Conservation (phyloP, 129 eudicot genomes). For the Silybum marianum region DNA sequence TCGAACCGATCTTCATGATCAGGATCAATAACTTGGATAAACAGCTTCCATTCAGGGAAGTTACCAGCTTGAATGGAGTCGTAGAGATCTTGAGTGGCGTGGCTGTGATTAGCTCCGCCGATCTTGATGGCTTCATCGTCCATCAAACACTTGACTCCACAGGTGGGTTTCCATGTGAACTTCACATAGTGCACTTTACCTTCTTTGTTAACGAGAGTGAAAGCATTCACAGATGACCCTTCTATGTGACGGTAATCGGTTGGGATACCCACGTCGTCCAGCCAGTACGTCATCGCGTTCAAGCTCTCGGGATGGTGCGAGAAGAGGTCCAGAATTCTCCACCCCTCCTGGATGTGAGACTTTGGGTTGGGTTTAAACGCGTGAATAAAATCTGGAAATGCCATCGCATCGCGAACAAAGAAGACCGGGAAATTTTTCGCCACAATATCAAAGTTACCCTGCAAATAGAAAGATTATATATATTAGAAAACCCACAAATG, state of each 20-base stretch:
- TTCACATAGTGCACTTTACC: constrained; percentile 72
- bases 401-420: constrained; percentile 78
- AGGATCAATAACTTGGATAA: constrained; percentile 67
- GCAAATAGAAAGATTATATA: constrained; percentile 10
- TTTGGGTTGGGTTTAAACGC: constrained; percentile 85
- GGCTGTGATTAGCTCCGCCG: constrained; percentile 82
- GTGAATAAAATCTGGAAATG: constrained; percentile 77
- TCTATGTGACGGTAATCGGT: constrained; percentile 81
- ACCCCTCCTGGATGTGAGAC: constrained; percentile 80
- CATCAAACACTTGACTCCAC: constrained; percentile 63
- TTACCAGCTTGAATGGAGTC: constrained; percentile 79
- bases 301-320: constrained; percentile 86
- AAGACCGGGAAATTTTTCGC: constrained; percentile 89
- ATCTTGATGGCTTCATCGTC: constrained; percentile 67
- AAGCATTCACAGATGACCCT: constrained; percentile 73
- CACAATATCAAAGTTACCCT: constrained; percentile 87
- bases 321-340: constrained; percentile 80
- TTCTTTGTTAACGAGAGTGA: constrained; percentile 61
- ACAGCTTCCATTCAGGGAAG: constrained; percentile 75
- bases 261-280: constrained; percentile 77
- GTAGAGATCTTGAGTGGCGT: constrained; percentile 76
- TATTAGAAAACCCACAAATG: too few species aligned
- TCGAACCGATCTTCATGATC: constrained; percentile 72
- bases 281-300: constrained; percentile 70
- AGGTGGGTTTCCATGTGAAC: constrained; percentile 83